Evolutionary conservation across 2,329 filamentous ascomycete genomes (phyloP).

Genomic region (Tympanopsis confertula): DNA sequence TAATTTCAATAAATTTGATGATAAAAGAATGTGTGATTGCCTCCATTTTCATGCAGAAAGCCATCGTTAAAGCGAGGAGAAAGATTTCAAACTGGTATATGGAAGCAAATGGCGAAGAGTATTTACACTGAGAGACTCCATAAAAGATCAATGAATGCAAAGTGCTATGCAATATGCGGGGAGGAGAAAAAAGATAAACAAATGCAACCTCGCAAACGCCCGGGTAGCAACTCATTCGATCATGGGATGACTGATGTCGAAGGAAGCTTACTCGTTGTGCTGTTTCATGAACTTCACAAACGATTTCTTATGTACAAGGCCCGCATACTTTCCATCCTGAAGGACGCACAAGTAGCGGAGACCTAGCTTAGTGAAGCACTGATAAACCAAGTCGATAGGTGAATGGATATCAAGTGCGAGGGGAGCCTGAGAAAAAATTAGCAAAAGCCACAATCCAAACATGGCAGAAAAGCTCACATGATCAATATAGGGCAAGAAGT

Average conservation of each 20-base stretch:
- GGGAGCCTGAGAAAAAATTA: conserved; percentile 29
- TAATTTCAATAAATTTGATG: too few species aligned
- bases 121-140: too few species aligned
- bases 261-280: conserved; percentile 13
- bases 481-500: conserved; percentile 56
- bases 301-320: conserved; percentile 59
- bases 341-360: conserved; percentile 55
- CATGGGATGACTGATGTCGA: conserved; percentile 13
- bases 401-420: conserved; percentile 51
- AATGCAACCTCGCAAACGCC: too few species aligned
- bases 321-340: conserved; percentile 48
- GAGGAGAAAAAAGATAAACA: too few species aligned
- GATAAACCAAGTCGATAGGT: conserved; percentile 58
- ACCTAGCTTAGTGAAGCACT: conserved; percentile 58
- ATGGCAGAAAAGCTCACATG: conserved; percentile 15
- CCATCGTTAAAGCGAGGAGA: too few species aligned
- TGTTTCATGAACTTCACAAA: conserved; percentile 55
- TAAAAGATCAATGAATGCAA: neutral
- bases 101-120: too few species aligned
- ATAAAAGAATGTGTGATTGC: too few species aligned
- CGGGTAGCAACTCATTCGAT: too few species aligned
- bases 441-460: too few species aligned
- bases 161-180: neutral
- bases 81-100: too few species aligned
- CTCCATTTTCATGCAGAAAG: too few species aligned